Base-by-base conservation (phyloP, 202 grass and related monocot species). In the Alloteropsis angusta region DNA sequence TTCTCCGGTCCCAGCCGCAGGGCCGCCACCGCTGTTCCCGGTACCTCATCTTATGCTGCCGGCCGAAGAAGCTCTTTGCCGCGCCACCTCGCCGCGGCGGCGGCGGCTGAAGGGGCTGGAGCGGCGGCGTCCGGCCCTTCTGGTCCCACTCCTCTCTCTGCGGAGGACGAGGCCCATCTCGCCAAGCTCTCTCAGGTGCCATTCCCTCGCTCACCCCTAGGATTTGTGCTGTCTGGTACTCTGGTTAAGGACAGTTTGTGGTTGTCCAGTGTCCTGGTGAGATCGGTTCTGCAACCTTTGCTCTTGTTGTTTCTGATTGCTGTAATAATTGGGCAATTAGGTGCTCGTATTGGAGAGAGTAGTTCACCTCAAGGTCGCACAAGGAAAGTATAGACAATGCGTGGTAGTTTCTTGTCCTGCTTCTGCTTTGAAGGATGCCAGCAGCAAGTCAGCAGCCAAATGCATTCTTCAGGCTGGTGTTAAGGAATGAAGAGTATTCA, bases 111-210 rank as follows among this genome's bases (percentile, higher is more conserved):
- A 16, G 59, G 22, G 30, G 9, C 66, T 68, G 41, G 18, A 9
- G 13, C 71, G 13, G 28, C 72, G 75, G 38, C 60, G 16, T 15
- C 84, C 18, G 43, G n/a, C 17, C 61, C 81, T 52, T 14, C 80
- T 30, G 81, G 75, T 8, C 47, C 80, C 34, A 17, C 47, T 49
- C 77, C 72, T 26, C n/a, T 4, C 39, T 38, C 80, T 14, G 54
- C 18, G 18, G 73, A 85, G 71, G 81, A 72, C 11, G 90, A 84
- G 71, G 36, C 3, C 48, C 68, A 75, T 67, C 58, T 63, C 53
- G 79, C 74, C 11, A 93, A 78, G 85, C 85, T 93, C 38, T 79
- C 83, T 7, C 88, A 93, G 87, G 91, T 93, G 21, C 37, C 65
- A 45, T 41, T 58, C 68, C n/a, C 22, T 25, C 53, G 19, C 48